These are phyloP conservation scores for Neofusicoccum parvum DNA, from an alignment of 2,329 filamentous ascomycete genomes.

Conservation along the genomic window DNA sequence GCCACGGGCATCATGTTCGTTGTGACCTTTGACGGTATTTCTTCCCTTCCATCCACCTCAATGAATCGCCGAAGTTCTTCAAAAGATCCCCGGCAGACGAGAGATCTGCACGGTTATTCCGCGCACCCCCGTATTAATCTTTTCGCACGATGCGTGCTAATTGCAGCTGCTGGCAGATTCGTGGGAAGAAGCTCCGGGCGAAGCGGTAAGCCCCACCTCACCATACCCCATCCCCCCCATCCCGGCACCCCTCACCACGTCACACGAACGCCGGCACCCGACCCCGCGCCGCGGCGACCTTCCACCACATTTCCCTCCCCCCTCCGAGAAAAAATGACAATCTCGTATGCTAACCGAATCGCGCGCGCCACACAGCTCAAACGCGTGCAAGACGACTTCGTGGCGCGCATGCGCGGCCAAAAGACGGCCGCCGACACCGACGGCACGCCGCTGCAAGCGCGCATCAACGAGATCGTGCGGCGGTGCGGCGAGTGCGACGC, in stretches of 20 bases:
- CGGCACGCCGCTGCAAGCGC: not conserved
- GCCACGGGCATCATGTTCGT: not conserved
- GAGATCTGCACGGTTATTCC: too few species aligned
- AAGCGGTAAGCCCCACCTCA: not conserved
- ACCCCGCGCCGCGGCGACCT: too few species aligned
- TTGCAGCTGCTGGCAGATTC: not conserved
- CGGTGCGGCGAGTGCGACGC: not conserved
- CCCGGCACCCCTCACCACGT: not conserved
- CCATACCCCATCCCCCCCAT: not conserved
- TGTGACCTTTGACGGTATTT: not conserved
- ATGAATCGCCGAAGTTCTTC: not conserved
- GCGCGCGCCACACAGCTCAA: not conserved
- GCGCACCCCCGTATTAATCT: too few species aligned
- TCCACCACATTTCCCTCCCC: too few species aligned
- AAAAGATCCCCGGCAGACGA: too few species aligned
- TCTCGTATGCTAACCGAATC: not conserved
- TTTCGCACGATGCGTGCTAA: not conserved
- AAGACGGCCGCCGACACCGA: not conserved
- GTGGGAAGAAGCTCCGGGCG: slow-evolving; percentile 4
- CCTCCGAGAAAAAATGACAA: too few species aligned
- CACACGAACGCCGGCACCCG: not conserved
- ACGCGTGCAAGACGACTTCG: slow-evolving; percentile 9
- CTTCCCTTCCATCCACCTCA: not conserved
- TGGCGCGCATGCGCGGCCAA: slow-evolving; percentile 2
- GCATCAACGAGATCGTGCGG: not conserved